Evolutionary conservation across 2,329 filamentous ascomycete genomes (phyloP).

Genomic region (Septoria linicola): DNA sequence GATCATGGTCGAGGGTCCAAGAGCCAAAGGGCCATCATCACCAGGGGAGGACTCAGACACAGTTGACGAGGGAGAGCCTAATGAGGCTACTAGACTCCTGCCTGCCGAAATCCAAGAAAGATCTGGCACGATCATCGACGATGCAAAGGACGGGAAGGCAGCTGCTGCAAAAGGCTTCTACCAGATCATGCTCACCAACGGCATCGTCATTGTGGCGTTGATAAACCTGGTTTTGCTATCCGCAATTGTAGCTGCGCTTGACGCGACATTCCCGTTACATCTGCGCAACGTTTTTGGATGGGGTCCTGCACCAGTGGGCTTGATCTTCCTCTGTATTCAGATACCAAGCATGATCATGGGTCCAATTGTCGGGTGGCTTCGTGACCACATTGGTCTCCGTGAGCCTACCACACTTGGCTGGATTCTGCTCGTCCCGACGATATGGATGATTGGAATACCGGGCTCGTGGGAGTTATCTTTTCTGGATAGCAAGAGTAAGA

Average conservation of each 20-base stretch:
- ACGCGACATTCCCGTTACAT: conserved; percentile 23
- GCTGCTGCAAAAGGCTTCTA: conserved; percentile 14
- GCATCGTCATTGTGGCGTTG: conserved; percentile 14
- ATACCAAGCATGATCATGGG: too few relatives aligned
- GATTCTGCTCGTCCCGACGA: too few relatives aligned
- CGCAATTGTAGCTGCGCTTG: conserved; percentile 21
- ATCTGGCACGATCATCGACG: not conserved
- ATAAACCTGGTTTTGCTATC: conserved; percentile 20
- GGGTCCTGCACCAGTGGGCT: conserved; percentile 19
- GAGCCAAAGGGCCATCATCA: not conserved
- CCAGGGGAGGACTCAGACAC: not conserved
- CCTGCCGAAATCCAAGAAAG: not conserved
- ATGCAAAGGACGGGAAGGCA: not conserved
- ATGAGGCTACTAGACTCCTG: not conserved
- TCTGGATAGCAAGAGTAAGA: too few relatives aligned
- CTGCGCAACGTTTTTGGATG: conserved; percentile 21
- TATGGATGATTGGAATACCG: too few relatives aligned
- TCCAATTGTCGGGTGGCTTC: too few relatives aligned
- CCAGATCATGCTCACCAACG: conserved; percentile 15
- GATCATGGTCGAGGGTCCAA: conserved; percentile 14
- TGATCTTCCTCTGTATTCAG: too few relatives aligned
- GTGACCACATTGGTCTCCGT: too few relatives aligned
- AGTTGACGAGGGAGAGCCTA: not conserved
- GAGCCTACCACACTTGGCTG: too few relatives aligned
- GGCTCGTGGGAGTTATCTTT: too few relatives aligned